phyloP scores from a whole-genome alignment of 192 early-diverging fungal genomes.

The Umbelopsis vinacea region DNA sequence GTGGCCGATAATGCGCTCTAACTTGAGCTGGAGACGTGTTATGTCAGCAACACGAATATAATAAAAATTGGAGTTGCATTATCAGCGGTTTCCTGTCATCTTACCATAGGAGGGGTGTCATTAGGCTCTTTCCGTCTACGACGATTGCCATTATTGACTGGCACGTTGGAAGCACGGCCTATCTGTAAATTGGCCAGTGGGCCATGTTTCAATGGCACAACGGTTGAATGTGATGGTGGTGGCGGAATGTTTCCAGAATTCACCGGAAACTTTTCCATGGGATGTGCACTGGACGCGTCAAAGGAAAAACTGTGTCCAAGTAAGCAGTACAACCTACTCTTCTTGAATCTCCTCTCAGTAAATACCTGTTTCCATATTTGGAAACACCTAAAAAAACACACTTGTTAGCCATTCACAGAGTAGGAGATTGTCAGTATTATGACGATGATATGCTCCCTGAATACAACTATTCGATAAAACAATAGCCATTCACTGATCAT shows the following conservation, averaged over 20 bases:
- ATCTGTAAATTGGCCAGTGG: not conserved
- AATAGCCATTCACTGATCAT: no score
- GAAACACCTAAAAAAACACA: not conserved
- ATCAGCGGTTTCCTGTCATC: not conserved
- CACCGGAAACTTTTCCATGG: constrained; percentile 35
- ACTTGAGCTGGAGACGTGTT: constrained; percentile 45
- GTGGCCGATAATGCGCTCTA: constrained; percentile 72
- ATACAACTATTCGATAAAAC: no score
- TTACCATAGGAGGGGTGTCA: not conserved
- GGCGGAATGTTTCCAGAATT: constrained; percentile 37
- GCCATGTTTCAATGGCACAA: constrained; percentile 15
- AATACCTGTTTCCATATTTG: not conserved
- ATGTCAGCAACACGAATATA: not conserved
- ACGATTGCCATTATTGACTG: constrained; percentile 15
- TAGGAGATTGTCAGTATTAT: no score
- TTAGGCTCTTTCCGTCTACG: constrained; percentile 33
- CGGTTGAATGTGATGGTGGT: constrained; percentile 33
- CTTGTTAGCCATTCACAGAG: no score
- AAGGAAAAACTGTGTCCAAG: not conserved
- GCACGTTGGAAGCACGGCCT: not conserved
- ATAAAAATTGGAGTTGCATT: not conserved
- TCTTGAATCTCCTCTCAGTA: not conserved
- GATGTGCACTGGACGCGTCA: constrained; percentile 6
- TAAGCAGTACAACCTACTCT: not conserved
- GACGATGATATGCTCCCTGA: no score